Base-by-base conservation (phyloP, 768 basidiomycete species). In the Lactarius tabidus region DNA sequence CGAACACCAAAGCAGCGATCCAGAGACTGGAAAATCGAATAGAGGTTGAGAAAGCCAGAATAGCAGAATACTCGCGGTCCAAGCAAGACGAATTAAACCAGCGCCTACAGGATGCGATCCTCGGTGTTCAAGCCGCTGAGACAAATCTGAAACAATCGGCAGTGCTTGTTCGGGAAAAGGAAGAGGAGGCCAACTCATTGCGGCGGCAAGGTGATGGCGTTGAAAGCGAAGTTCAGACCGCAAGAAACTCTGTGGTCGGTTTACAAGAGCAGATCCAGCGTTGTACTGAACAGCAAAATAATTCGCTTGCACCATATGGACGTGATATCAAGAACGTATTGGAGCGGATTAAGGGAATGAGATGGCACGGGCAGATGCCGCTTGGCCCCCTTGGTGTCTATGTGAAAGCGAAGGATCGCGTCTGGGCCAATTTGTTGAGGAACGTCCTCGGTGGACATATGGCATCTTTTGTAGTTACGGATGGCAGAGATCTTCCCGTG, bases 341-440 rank as follows among this genome's bases (percentile, higher is more conserved):
- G 52, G 79, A 79, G 12, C 77, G 75, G 45, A 85, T 95, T 60
- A 72, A 75, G 52, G 71, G 70, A 33, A 77, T 75, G 73, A 76
- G 62, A 6, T 93, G 92, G 93, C 66, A 77, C 31, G 91, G 91
- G 3, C 80, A 85, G 54, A 71, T 71, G 23, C 90, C 91, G 0
- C 74, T 91, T 38, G 92, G 92, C 0, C 96, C 96, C 0, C 77
- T 98, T 29, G 96, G 96, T 0, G 67, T 82, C 57, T 82, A 85
- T 72, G 88, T 98, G 71, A 89, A 86, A 70, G 83, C 93, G 41
- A 84, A 80, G 70, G 90, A 95, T 57, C 77, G 78, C 65, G 76
- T 71, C 36, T 98, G 91, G 84, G 86, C 84, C 0, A 77, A 77
- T 0, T 69, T 92, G n/a, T 74, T 98, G 69, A 78, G 88, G 66